phyloP scores from a whole-genome alignment of 208 protist genomes.

The Crithidia bombi region DNA sequence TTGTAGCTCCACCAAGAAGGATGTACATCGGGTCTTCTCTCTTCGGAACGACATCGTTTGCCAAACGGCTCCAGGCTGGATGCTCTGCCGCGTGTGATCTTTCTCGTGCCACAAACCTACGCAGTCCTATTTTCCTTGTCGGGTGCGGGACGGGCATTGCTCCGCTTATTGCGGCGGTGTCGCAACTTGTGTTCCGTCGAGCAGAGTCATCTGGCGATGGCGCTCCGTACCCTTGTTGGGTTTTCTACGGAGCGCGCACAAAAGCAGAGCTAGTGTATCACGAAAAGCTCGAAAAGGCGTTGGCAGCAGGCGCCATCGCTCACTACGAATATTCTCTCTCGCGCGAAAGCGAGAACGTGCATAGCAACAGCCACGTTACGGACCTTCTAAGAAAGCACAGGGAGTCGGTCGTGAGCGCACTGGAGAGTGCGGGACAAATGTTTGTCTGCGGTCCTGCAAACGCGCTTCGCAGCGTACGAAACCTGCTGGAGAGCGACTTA shows the following conservation, averaged over 20 bases:
- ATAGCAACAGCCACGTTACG: slow-evolving; percentile 52
- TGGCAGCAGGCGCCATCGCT: slow-evolving; percentile 47
- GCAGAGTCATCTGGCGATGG: not conserved
- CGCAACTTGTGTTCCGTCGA: slow-evolving; percentile 47
- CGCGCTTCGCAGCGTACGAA: slow-evolving; percentile 56
- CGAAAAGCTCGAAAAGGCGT: slow-evolving; percentile 47
- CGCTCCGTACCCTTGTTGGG: slow-evolving; percentile 52
- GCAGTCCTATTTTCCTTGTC: slow-evolving; percentile 56
- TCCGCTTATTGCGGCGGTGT: slow-evolving; percentile 72
- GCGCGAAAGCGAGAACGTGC: slow-evolving; percentile 22
- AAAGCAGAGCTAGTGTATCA: slow-evolving; percentile 74
- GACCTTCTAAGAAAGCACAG: slow-evolving; percentile 55
- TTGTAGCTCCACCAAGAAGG: not conserved
- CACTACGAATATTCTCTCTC: slow-evolving; percentile 72
- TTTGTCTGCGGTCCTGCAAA: slow-evolving; percentile 79
- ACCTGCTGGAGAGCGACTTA: slow-evolving; percentile 47
- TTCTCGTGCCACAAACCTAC: slow-evolving; percentile 1
- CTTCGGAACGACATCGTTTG: slow-evolving; percentile 69
- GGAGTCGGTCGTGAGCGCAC: slow-evolving; percentile 27
- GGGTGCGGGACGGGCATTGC: slow-evolving; percentile 83
- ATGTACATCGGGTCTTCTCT: slow-evolving; percentile 64
- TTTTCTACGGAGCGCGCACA: slow-evolving; percentile 73
- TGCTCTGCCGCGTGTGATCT: slow-evolving; percentile 18
- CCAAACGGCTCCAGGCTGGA: slow-evolving; percentile 37
- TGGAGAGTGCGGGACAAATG: slow-evolving; percentile 44